Evolutionary conservation across 169 alveolate species (phyloP), one percentile per base, ranked within the genome.

Genomic region (Cryptosporidium sp.): DNA sequence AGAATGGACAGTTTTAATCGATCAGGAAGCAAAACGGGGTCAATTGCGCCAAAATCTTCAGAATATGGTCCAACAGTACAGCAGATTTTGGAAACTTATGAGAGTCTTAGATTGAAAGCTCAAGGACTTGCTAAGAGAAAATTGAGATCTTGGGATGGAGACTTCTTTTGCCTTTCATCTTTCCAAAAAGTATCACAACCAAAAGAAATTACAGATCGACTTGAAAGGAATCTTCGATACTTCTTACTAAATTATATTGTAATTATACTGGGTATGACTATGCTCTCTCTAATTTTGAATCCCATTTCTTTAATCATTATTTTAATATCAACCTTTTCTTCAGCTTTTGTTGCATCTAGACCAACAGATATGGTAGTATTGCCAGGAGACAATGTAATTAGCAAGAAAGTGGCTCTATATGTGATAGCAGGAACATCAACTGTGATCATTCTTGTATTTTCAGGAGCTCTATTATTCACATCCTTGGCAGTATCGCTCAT

Each of bases 151-250:
- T 80, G 89, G 89, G 89, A 80, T 10, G 65, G 67, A 26, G 89
- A 80, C 35, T 80, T 80, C 65, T 80, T 80, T 80, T 29, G 52
- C 42, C 68, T 80, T 3, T 80, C 89, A 1, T 80, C 89, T 7
- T 80, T 80, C 21, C 89, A 80, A 65, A 80, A 80, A 23, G 80
- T 80, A 1, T 80, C 89, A 14, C 89, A 80, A 10, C 89, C 89
- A 37, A 80, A 80, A 37, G 89, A 80, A 4, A 65, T 80, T 53
- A 65, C 89, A 29, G 89, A 80, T 26, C 37, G 89, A 33, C 44
- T 80, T 3, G 89, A 80, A n/a, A 80, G 68, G 33, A 80, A 80
- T 42, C 51, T 80, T 18, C 75, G 89, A 23, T 80, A 80, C 45
- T 80, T 80, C 29, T n/a, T 80, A 26, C 75, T 80, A 7, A 80